Evolutionary conservation across 2,329 filamentous ascomycete genomes (phyloP).

Genomic region (Diaporthe eres): DNA sequence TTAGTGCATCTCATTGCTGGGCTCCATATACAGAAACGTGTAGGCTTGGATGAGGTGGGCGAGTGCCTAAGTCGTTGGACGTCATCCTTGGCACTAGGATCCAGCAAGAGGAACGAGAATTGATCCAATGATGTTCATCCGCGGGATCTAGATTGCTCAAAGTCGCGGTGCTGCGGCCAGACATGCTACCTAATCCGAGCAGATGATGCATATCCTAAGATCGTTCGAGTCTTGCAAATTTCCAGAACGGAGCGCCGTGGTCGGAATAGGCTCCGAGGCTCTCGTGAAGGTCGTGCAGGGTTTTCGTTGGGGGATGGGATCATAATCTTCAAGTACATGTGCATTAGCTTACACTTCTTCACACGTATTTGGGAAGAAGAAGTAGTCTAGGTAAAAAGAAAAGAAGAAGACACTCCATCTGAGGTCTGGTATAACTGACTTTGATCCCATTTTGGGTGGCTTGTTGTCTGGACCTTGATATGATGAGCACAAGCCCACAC

Average conservation of each 20-base stretch:
- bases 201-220: background rate
- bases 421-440: background rate
- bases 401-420: background rate
- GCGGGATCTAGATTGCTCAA: too few species aligned
- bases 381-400: background rate
- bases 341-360: background rate
- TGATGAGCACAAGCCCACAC: background rate
- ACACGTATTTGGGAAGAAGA: background rate
- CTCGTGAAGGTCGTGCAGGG: background rate
- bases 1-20: background rate
- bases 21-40: background rate
- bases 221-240: background rate
- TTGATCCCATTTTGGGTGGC: background rate
- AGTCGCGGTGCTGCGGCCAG: background rate
- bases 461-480: background rate
- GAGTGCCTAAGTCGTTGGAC: background rate
- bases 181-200: background rate
- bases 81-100: background rate
- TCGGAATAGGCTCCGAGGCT: background rate
- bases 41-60: background rate
- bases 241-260: background rate
- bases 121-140: background rate
- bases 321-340: background rate
- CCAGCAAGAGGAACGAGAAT: background rate
- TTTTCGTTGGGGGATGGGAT: background rate